Conservation (phyloP, 177 flowering plant species). For the Vitis hybrid region DNA sequence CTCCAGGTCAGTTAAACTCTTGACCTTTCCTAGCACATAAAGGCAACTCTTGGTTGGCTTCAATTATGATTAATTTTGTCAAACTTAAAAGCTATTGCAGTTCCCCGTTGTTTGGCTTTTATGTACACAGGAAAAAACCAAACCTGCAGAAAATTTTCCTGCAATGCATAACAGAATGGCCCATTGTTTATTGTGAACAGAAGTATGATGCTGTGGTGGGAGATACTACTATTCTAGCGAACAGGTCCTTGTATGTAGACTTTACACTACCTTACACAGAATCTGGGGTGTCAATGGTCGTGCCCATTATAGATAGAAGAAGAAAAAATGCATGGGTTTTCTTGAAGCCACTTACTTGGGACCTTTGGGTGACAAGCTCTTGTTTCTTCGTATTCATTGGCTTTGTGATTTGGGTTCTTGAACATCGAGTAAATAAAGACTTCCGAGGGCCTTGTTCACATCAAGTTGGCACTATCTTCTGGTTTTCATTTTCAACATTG, state of each 20-base stretch:
- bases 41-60: too few relatives aligned
- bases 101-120: too few relatives aligned
- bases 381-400: slow-evolving; percentile 35
- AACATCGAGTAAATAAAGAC: slow-evolving; percentile 25
- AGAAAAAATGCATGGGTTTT: slow-evolving; percentile 41
- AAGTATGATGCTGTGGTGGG: slow-evolving; percentile 45
- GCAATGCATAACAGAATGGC: too few relatives aligned
- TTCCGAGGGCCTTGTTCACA: slow-evolving; percentile 26
- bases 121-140: too few relatives aligned
- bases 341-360: slow-evolving; percentile 40
- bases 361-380: slow-evolving; percentile 42
- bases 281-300: slow-evolving; percentile 43
- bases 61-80: too few relatives aligned
- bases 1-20: slow-evolving; percentile 13
- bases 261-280: slow-evolving; percentile 49
- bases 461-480: slow-evolving; percentile 32
- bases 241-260: slow-evolving; percentile 36
- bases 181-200: slow-evolving; percentile 11
- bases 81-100: too few relatives aligned
- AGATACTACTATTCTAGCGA: slow-evolving; percentile 43
- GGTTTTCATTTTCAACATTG: slow-evolving; percentile 44
- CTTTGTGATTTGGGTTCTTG: slow-evolving; percentile 35
- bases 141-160: too few relatives aligned
- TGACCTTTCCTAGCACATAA: neutral
- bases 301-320: slow-evolving; percentile 14